These are phyloP conservation scores for Sporobolomyces pararoseus DNA, from an alignment of 768 basidiomycete species.

Conservation along the genomic window DNA sequence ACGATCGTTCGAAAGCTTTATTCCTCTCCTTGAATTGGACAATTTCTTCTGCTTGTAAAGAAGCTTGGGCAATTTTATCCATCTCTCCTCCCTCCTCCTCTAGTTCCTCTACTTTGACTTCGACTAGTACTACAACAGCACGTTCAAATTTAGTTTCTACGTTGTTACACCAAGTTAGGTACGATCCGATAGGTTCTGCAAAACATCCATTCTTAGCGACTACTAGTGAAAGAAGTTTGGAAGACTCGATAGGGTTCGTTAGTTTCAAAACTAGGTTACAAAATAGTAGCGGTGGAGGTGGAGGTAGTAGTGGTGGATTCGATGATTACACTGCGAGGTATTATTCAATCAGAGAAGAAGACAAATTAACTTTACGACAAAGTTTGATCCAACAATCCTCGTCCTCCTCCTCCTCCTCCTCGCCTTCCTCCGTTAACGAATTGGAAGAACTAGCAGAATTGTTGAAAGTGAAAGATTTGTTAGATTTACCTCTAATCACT, in stretches of 20 bases:
- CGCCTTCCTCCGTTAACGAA: constrained; percentile 45
- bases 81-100: constrained; percentile 17
- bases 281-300: too few relatives aligned
- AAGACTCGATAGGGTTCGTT: constrained; percentile 40
- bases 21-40: constrained; percentile 19
- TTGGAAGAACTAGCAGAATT: constrained; percentile 58
- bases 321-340: constrained; percentile 91
- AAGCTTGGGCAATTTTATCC: constrained; percentile 35
- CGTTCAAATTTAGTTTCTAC: constrained; percentile 17
- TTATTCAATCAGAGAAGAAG: constrained; percentile 75
- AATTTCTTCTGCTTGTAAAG: constrained; percentile 6
- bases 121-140: too few relatives aligned
- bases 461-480: constrained; percentile 60
- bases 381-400: too few relatives aligned
- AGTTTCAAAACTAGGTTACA: constrained; percentile 43
- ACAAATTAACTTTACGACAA: constrained; percentile 71
- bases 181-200: constrained; percentile 42
- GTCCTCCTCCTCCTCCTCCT: too few relatives aligned
- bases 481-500: constrained; percentile 80
- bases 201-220: constrained; percentile 28
- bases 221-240: constrained; percentile 20
- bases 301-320: constrained; percentile 61
- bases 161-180: constrained; percentile 26
- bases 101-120: background rate
- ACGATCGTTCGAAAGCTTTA: constrained; percentile 13